Evolutionary conservation across 2,329 filamentous ascomycete genomes (phyloP).

Genomic region (Pestalotiopsis sp.): DNA sequence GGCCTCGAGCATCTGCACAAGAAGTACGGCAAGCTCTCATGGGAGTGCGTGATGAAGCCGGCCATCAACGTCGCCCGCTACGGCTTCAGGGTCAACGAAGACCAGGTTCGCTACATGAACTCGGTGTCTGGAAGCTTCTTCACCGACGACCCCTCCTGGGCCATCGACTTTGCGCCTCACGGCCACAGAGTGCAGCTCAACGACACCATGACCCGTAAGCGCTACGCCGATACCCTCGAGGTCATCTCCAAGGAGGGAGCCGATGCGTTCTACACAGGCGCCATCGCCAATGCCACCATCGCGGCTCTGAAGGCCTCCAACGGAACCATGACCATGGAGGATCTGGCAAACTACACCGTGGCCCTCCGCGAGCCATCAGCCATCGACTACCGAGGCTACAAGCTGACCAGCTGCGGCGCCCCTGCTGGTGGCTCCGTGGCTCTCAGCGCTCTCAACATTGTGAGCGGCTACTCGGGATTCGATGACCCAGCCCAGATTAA

Average conservation of each 20-base stretch:
- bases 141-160: slow-evolving; percentile 72
- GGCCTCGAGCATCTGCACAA: slow-evolving; percentile 75
- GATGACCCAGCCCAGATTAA: slow-evolving; percentile 54
- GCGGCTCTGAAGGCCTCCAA: slow-evolving; percentile 61
- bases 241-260: slow-evolving; percentile 46
- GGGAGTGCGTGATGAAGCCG: slow-evolving; percentile 69
- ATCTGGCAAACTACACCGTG: slow-evolving; percentile 75
- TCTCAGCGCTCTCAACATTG: slow-evolving; percentile 72
- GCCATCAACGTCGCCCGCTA: slow-evolving; percentile 71
- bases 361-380: slow-evolving; percentile 61
- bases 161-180: slow-evolving; percentile 72
- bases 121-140: slow-evolving; percentile 60
- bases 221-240: slow-evolving; percentile 58
- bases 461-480: slow-evolving; percentile 71
- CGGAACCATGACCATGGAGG: slow-evolving; percentile 81
- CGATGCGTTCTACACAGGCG: slow-evolving; percentile 45
- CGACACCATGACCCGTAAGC: slow-evolving; percentile 42
- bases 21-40: slow-evolving; percentile 64
- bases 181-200: slow-evolving; percentile 32
- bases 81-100: slow-evolving; percentile 71
- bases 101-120: slow-evolving; percentile 69
- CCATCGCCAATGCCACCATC: slow-evolving; percentile 44
- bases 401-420: slow-evolving; percentile 66
- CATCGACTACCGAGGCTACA: slow-evolving; percentile 70
- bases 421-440: slow-evolving; percentile 76